phyloP scores from a whole-genome alignment of 495 filamentous ascomycete species.

The Stereocaulon alpinum region DNA sequence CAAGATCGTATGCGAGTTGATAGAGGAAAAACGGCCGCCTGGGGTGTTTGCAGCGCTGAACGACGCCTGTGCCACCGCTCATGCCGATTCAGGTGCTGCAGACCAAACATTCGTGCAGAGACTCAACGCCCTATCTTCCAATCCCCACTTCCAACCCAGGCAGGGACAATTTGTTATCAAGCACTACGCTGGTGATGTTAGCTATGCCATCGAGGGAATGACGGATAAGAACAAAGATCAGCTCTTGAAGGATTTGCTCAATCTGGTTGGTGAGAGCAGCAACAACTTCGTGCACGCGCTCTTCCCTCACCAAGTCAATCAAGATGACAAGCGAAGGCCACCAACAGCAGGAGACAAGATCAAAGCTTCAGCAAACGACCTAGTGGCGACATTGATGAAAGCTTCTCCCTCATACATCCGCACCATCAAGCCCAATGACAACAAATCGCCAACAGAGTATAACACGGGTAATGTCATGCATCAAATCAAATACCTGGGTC shows the following conservation, averaged over 20 bases:
- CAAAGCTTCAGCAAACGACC: slow-evolving; percentile 86
- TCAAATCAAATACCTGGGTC: slow-evolving; percentile 98
- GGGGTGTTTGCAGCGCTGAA: slow-evolving; percentile 95
- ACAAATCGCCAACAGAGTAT: slow-evolving; percentile 89
- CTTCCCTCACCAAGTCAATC: slow-evolving; percentile 90
- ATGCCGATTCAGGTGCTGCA: slow-evolving; percentile 86
- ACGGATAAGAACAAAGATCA: slow-evolving; percentile 99
- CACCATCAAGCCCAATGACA: slow-evolving; percentile 99
- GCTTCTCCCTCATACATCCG: slow-evolving; percentile 94
- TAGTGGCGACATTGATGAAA: slow-evolving; percentile 95
- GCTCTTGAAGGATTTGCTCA: slow-evolving; percentile 85
- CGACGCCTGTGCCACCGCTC: slow-evolving; percentile 93
- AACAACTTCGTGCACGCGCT: slow-evolving; percentile 78
- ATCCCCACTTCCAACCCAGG: slow-evolving; percentile 82
- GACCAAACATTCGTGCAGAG: slow-evolving; percentile 92
- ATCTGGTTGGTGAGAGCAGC: slow-evolving; percentile 69
- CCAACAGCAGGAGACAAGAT: slow-evolving; percentile 97
- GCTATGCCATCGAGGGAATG: slow-evolving; percentile 91
- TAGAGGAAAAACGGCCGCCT: slow-evolving; percentile 83
- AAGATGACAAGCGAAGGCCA: slow-evolving; percentile 87
- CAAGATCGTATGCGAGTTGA: slow-evolving; percentile 95
- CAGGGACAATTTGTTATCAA: slow-evolving; percentile 98
- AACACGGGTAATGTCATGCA: slow-evolving; percentile 86
- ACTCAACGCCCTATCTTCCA: slow-evolving; percentile 74
- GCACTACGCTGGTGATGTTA: slow-evolving; percentile 97